Percentiles rank a stretch among this genome's conserved stretches.
These are phyloP conservation scores for Tothia fuscella DNA, from an alignment of 2,329 filamentous ascomycete species.

Conservation along the genomic window DNA sequence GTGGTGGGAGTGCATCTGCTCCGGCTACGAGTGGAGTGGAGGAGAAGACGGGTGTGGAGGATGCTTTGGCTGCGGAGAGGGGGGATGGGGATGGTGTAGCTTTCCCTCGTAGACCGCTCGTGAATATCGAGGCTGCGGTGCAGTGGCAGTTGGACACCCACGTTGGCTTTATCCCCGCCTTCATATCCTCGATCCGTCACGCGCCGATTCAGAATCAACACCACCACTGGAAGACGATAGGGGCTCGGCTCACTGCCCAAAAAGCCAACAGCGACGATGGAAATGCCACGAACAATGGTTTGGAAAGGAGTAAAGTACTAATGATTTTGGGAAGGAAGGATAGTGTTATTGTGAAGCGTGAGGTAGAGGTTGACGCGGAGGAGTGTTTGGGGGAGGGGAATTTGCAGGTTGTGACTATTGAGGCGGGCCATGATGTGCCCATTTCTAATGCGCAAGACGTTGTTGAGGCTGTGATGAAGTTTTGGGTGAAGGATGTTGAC, in stretches of 20 bases:
- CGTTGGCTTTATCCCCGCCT: slow-evolving; percentile 55
- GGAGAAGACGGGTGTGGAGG: not conserved
- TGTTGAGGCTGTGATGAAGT: slow-evolving; percentile 37
- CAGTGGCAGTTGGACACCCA: slow-evolving; percentile 59
- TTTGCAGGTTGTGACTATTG: slow-evolving; percentile 44
- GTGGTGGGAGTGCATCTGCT: not conserved
- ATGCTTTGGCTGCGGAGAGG: slow-evolving; percentile 5
- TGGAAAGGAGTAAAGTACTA: slow-evolving; percentile 42
- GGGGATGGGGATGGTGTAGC: slow-evolving; percentile 22
- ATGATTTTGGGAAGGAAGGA: slow-evolving; percentile 57
- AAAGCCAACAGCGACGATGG: slow-evolving; percentile 19
- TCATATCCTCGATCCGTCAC: slow-evolving; percentile 57
- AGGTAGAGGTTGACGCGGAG: slow-evolving; percentile 50
- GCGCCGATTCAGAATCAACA: slow-evolving; percentile 57
- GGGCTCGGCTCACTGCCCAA: slow-evolving; percentile 34
- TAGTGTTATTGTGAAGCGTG: slow-evolving; percentile 52
- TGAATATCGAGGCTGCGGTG: slow-evolving; percentile 52
- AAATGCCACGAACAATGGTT: slow-evolving; percentile 21
- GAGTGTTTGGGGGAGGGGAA: slow-evolving; percentile 45
- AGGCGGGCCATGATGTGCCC: slow-evolving; percentile 59
- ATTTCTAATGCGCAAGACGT: slow-evolving; percentile 50
- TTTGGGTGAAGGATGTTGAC: slow-evolving; percentile 21
- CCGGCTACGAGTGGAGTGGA: not conserved
- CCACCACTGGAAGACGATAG: slow-evolving; percentile 48
- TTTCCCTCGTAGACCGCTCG: slow-evolving; percentile 37